phyloP scores from a whole-genome alignment of 2,329 filamentous ascomycete species.

The Fusarium transvaalense region DNA sequence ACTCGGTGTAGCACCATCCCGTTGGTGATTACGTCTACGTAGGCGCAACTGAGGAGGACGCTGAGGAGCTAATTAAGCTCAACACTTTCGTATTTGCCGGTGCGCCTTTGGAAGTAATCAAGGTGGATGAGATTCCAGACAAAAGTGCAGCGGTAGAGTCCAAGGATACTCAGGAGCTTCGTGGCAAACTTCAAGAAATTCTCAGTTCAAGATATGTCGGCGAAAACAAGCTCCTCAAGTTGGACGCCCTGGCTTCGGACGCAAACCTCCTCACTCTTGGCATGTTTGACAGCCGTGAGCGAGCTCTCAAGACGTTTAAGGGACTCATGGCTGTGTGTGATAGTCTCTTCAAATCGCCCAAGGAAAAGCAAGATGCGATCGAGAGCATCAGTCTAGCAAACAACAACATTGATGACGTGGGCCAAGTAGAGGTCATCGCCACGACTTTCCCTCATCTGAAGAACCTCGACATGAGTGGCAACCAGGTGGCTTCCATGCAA shows the following conservation, averaged over 20 bases:
- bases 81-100: constrained; percentile 78
- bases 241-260: constrained; percentile 83
- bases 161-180: constrained; percentile 69
- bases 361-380: constrained; percentile 82
- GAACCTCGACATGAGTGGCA: constrained; percentile 89
- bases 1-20: constrained; percentile 76
- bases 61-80: constrained; percentile 73
- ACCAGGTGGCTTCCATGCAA: constrained; percentile 77
- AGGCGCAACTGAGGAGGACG: constrained; percentile 73
- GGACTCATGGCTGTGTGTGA: constrained; percentile 91
- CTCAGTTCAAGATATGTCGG: constrained; percentile 80
- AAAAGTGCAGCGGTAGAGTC: constrained; percentile 60
- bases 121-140: constrained; percentile 58
- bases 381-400: constrained; percentile 83
- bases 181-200: constrained; percentile 76
- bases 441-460: constrained; percentile 86
- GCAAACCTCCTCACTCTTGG: constrained; percentile 77
- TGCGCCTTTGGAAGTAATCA: constrained; percentile 67
- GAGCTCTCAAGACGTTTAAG: constrained; percentile 88
- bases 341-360: constrained; percentile 76
- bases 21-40: constrained; percentile 78
- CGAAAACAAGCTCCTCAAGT: constrained; percentile 80
- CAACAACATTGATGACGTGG: constrained; percentile 81
- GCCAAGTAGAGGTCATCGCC: constrained; percentile 79
- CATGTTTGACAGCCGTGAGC: constrained; percentile 78